Evolutionary conservation across 225 moss, liverwort and hornwort genomes (phyloP).

Genomic region (Pleurozium schreberi): DNA sequence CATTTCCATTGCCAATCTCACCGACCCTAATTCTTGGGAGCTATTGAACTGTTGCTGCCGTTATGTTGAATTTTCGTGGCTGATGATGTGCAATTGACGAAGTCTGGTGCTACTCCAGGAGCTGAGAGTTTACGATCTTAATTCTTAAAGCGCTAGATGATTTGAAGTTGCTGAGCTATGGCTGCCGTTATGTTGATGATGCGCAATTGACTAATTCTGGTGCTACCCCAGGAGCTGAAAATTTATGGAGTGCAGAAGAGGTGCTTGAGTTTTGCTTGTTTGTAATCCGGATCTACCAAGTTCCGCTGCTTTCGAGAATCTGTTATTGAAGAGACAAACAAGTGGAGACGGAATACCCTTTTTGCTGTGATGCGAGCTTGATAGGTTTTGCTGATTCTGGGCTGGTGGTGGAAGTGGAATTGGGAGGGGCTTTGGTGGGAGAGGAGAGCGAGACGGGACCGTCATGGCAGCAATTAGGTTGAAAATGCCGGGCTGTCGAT

Average conservation of each 20-base stretch:
- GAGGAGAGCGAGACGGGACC: neutral
- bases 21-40: neutral
- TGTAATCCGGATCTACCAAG: neutral
- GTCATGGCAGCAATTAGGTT: constrained; percentile 10
- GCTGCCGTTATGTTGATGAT: neutral
- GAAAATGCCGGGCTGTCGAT: neutral
- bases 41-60: neutral
- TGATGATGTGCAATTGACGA: neutral
- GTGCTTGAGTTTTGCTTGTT: neutral
- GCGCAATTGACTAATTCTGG: neutral
- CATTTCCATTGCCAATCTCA: neutral
- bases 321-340: neutral
- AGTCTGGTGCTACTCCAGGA: neutral
- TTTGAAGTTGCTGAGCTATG: neutral
- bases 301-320: neutral
- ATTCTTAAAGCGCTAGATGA: neutral
- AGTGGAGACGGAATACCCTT: neutral
- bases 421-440: neutral
- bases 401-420: neutral
- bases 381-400: neutral
- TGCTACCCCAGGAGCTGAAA: neutral
- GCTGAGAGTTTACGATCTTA: neutral
- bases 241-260: neutral
- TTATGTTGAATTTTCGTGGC: neutral
- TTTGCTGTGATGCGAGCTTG: neutral